Base-by-base conservation (phyloP, 768 basidiomycete genomes). In the Lactifluus hygrophoroides region DNA sequence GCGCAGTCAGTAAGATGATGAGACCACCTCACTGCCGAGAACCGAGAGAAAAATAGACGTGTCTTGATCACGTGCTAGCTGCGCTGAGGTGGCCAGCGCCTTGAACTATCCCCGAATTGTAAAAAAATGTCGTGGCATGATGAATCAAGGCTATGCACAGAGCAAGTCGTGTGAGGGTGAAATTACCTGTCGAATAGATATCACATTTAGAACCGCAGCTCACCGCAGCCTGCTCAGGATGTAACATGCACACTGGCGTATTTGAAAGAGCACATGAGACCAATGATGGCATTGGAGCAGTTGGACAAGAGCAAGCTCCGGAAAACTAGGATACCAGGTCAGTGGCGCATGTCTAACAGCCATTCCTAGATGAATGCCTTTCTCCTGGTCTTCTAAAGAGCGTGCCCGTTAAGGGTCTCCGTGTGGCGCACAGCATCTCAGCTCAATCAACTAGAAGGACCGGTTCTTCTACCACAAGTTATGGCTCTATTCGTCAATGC, bases 1-100 rank as follows among this genome's bases (percentile, higher is more conserved):
- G 54, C 58, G 58, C 58, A 60, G 58, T 56, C 37, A 21, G 21
- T 50, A 28, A 25, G 43, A 28, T 37, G 47, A 45, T 45, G 35
- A 51, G 17, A 17, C 11, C 23, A 5, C n/a, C 1, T 10, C 21
- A 21, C 7, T 16, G 2, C 14, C 28, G n/a, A n/a, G n/a, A n/a
- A n/a, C n/a, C n/a, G n/a, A n/a, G n/a, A 49, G 28, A 16, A 35
- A 35, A n/a, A 11, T 14, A n/a, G 46, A 49, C 47, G 54, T 56
- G 54, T 40, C 17, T 8, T 1, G 21, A 25, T 60, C 58, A 60
- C 58, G 58, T 60, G 58, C 42, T 38, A 30, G 37, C 58, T 60
- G 54, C 58, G 54, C 54, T 17, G 6, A 47, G 30, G 17, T 38
- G 23, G 34, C 17, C 6, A 37, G 19, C 42, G 21, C 3, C 42